Evolutionary conservation across 129 eudicot species (phyloP), one percentile per base, ranked within the genome.

Genomic region (Lonicera japonica): DNA sequence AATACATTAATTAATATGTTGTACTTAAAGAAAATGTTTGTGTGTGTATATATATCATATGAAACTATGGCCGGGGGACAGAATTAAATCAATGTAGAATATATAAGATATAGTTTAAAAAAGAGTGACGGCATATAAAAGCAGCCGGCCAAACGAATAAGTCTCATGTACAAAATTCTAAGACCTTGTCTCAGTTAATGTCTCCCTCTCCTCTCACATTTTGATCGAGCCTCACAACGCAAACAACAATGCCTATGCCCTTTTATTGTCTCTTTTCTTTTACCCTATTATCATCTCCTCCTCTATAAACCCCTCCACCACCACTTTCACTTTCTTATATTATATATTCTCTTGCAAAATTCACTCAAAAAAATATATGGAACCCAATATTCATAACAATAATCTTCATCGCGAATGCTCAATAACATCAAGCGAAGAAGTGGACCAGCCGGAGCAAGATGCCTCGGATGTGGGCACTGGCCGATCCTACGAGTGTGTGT

Each of bases 401-500:
- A 69, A 68, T 54, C 39, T 73, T 25, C 65, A 61, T 51, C 62
- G 73, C 24, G 70, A 75, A 29, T 2, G 36, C 36, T 29, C 36
- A 6, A 29, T 29, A 29, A 29, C 36, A 2, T 29, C 36, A 1
- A 29, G 36, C 20, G 63, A 81, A 58, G 76, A 75, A 62, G 81
- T 56, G 53, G 96, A 81, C 56, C 84, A 54, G 11, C 68, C 64
- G 48, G 86, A 74, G 16, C 62, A 65, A 47, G 75, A 73, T 24
- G 43, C 54, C 19, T 8, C 5, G 55, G 76, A 0, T 29, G 43
- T 52, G 25, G 75, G 73, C 36, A 58, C 48, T 0, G 80, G 74
- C 1, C 68, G 96, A 61, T 84, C 71, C 13, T 88, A 88, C 54
- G 94, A 82, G 75, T 88, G 96, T 69, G 78, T 88, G 66, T 84